Evolutionary conservation across 345 rosid species (phyloP), one percentile per base, ranked within the genome.

Genomic region (Kernera saxatilis): DNA sequence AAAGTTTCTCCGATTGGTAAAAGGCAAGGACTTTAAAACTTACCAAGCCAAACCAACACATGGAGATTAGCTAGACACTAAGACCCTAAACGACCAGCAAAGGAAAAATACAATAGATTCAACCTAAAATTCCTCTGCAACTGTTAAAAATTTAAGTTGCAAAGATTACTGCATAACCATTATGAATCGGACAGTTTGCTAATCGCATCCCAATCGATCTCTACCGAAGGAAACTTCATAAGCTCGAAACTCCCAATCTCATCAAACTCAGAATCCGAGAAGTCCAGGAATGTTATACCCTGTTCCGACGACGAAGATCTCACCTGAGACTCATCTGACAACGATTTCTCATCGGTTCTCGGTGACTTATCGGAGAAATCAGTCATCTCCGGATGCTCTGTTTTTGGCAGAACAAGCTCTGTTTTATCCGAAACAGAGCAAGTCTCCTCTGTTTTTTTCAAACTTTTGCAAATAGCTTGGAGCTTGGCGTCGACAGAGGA

Each of bases 191-290:
- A 78, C 22, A 72, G 67, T 61, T 78, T 79, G 36, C 69, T 70
- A 33, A 86, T 84, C 1, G 86, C 88, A 64, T 84, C 90, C 95
- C 95, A 88, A 56, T 90, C 95, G 12, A 90, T 90, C 83, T 90
- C 94, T 64, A 83, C 78, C 0, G 94, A 88, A 9, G 92, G 92
- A 52, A 0, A 82, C 76, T 86, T 86, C 67, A 78, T 86, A 84
- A 86, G 72, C 26, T 72, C 61, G 11, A 86, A 82, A 50, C 39
- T 69, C 32, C 80, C 87, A 1, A 49, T 70, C 54, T 67, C 82
- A 1, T 84, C 78, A 39, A 50, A 50, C 33, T 46, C 72, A 0
- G 81, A 60, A 33, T 72, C 85, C 14, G 76, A 50, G 77, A 84
- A 85, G 43, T 82, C 84, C 33, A 83, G 30, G 72, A 85, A 76